Percentiles rank a stretch among this genome's conserved stretches.
Evolutionary conservation across 371 early-diverging fungal species (phyloP).

Genomic region (Lichtheimia corymbifera): DNA sequence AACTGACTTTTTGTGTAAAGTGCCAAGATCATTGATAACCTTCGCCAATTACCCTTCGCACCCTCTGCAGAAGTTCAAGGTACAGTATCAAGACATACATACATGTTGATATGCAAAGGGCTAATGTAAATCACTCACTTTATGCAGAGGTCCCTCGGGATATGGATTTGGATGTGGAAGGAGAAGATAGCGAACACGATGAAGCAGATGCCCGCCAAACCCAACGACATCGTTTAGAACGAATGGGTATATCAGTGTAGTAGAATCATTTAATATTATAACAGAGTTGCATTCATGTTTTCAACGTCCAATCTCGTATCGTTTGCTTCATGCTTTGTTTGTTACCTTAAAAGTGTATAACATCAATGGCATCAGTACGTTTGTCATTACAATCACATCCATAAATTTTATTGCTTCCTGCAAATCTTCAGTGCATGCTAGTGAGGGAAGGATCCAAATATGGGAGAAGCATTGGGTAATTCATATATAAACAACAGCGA

Average conservation of each 20-base stretch:
- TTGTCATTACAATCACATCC: too few relatives aligned
- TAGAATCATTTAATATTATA: too few relatives aligned
- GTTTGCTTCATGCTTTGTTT: too few relatives aligned
- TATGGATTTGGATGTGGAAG: slow-evolving; percentile 45
- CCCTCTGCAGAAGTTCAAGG: slow-evolving; percentile 96
- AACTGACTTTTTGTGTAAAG: slow-evolving; percentile 26
- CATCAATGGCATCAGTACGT: too few relatives aligned
- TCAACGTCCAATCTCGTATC: too few relatives aligned
- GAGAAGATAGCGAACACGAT: slow-evolving; percentile 52
- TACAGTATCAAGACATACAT: neutral
- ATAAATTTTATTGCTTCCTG: too few relatives aligned
- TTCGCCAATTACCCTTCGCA: slow-evolving; percentile 84
- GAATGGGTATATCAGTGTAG: slow-evolving; percentile 15
- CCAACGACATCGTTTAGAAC: slow-evolving; percentile 18
- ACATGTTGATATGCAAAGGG: neutral
- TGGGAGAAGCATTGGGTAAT: too few relatives aligned
- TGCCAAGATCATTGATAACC: slow-evolving; percentile 83
- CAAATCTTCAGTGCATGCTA: too few relatives aligned
- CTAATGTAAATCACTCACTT: neutral
- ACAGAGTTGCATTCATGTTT: too few relatives aligned
- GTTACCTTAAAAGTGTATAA: too few relatives aligned
- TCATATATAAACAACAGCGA: too few relatives aligned
- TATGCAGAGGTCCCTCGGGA: slow-evolving; percentile 46
- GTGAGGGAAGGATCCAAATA: too few relatives aligned
- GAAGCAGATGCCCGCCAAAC: slow-evolving; percentile 45